Percentiles rank a stretch among this genome's conserved stretches.
Conservation (phyloP, 768 basidiomycete species). For the Leucocoprinus leucothites region DNA sequence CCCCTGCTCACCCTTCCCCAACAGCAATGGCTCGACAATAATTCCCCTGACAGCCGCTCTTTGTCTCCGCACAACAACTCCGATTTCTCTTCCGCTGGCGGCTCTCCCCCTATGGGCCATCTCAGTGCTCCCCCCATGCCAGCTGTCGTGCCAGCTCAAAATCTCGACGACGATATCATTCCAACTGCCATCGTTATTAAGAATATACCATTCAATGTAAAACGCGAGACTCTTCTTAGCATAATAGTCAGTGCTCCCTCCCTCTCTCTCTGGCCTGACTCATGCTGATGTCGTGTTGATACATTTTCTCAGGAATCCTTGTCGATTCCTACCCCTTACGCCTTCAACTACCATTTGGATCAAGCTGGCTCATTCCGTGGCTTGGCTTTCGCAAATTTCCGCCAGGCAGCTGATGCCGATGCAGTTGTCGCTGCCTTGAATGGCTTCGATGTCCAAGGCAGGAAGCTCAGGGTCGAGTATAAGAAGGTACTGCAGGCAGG, state of each 20-base stretch:
- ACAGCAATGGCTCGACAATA: constrained; percentile 87
- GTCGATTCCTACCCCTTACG: constrained; percentile 94
- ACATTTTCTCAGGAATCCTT: constrained; percentile 66
- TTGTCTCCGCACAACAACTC: constrained; percentile 86
- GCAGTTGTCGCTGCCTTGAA: constrained; percentile 95
- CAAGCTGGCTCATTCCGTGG: constrained; percentile 96
- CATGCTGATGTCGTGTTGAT: background rate
- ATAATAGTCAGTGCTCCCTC: constrained; percentile 76
- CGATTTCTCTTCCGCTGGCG: constrained; percentile 85
- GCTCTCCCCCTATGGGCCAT: constrained; percentile 66
- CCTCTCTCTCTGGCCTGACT: constrained; percentile 11
- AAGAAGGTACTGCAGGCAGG: constrained; percentile 99
- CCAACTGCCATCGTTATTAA: constrained; percentile 99
- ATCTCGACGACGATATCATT: constrained; percentile 86
- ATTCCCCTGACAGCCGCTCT: constrained; percentile 67
- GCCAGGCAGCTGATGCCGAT: constrained; percentile 87
- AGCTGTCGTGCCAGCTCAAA: constrained; percentile 46
- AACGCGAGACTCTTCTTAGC: constrained; percentile 92
- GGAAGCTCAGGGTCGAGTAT: constrained; percentile 97
- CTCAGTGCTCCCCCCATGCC: constrained; percentile 42
- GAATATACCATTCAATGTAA: constrained; percentile 99
- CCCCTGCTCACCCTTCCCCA: constrained; percentile 19
- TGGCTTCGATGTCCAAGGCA: constrained; percentile 93
- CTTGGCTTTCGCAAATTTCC: constrained; percentile 97
- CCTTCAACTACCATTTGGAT: constrained; percentile 99